phyloP scores from a whole-genome alignment of 2,329 filamentous ascomycete genomes.

The Aspergillus oerlinghausenensis region DNA sequence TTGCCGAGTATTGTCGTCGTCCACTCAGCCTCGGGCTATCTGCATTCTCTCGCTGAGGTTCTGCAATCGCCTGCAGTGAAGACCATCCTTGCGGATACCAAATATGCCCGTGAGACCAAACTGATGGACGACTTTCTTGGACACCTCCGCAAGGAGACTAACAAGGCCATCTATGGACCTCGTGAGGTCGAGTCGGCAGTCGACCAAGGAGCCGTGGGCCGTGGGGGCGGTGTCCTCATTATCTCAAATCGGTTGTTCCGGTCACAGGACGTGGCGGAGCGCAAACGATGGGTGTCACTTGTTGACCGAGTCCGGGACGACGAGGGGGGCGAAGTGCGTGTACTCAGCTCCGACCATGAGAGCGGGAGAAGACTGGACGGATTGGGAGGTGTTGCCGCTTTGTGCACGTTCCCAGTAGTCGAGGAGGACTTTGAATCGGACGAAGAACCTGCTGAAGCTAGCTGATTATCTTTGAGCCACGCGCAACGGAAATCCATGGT shows the following conservation, averaged over 20 bases:
- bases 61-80: slow-evolving; percentile 76
- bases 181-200: slow-evolving; percentile 78
- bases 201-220: slow-evolving; percentile 79
- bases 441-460: slow-evolving; percentile 29
- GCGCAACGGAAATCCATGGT: neutral
- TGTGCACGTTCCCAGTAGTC: slow-evolving; percentile 80
- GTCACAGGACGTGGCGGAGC: slow-evolving; percentile 68
- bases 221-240: slow-evolving; percentile 77
- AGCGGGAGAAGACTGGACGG: slow-evolving; percentile 81
- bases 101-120: slow-evolving; percentile 77
- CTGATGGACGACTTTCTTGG: slow-evolving; percentile 81
- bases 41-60: slow-evolving; percentile 84
- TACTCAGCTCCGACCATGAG: slow-evolving; percentile 92
- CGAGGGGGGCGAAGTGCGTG: slow-evolving; percentile 78
- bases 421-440: slow-evolving; percentile 71
- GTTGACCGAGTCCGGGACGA: slow-evolving; percentile 80
- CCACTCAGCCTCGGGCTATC: slow-evolving; percentile 77
- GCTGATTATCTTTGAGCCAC: neutral
- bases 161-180: slow-evolving; percentile 84
- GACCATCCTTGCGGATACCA: slow-evolving; percentile 74
- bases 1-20: slow-evolving; percentile 62
- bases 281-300: slow-evolving; percentile 75
- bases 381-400: slow-evolving; percentile 81
- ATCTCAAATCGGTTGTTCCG: slow-evolving; percentile 86
- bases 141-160: slow-evolving; percentile 76